phyloP scores from a whole-genome alignment of 1,284 basidiomycete genomes.

The Earliella scabrosa region DNA sequence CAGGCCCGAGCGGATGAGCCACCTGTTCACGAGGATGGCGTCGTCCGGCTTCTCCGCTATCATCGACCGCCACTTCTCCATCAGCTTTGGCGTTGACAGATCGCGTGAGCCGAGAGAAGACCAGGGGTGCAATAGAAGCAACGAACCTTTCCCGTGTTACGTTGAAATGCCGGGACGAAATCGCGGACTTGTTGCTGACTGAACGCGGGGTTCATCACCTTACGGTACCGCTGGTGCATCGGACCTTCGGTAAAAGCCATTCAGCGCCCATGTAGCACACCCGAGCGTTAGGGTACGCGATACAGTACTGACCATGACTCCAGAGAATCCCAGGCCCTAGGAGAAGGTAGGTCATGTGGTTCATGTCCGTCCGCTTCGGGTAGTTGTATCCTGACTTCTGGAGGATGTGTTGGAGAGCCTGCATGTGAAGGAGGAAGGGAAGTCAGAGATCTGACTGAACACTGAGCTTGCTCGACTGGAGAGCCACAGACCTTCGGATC shows the following conservation, averaged over 20 bases:
- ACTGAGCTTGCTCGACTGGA: no score
- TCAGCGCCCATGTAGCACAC: neutral
- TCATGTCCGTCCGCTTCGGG: conserved; percentile 22
- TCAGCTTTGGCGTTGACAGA: neutral
- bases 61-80: neutral
- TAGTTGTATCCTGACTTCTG: conserved; percentile 33
- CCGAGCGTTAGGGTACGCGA: neutral
- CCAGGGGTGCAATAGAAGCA: neutral
- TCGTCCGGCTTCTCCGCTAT: conserved; percentile 1
- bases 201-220: conserved; percentile 45
- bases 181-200: conserved; percentile 45
- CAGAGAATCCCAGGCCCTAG: conserved; percentile 24
- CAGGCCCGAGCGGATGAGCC: conserved; percentile 35
- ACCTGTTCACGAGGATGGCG: conserved; percentile 16
- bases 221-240: conserved; percentile 43
- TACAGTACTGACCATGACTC: conserved; percentile 20
- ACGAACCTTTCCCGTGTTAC: conserved; percentile 42
- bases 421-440: neutral
- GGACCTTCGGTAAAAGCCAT: conserved; percentile 35
- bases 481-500: conserved; percentile 24
- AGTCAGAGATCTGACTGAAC: no score
- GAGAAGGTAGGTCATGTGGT: conserved; percentile 14
- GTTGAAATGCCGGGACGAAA: conserved; percentile 50
- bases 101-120: neutral
- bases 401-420: conserved; percentile 33